phyloP scores from a whole-genome alignment of 2,329 filamentous ascomycete genomes.

The Didymella sp. region DNA sequence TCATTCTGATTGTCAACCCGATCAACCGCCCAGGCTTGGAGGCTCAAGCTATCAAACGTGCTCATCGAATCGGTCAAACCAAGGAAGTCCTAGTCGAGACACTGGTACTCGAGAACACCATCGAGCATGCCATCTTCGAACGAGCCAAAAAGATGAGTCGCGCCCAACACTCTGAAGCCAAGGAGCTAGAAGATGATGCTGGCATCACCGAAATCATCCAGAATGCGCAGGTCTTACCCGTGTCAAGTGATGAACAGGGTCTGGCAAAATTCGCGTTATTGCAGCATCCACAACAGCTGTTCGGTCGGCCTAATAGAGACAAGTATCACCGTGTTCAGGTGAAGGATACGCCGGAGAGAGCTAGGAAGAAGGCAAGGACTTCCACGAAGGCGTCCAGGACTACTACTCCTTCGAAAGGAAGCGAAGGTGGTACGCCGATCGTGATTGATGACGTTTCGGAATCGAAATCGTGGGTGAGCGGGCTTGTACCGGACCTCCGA shows the following conservation, averaged over 20 bases:
- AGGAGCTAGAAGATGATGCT: constrained; percentile 64
- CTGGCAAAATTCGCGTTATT: constrained; percentile 53
- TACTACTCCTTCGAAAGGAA: not conserved
- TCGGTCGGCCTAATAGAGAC: constrained; percentile 48
- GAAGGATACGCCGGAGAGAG: constrained; percentile 25
- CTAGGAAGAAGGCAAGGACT: constrained; percentile 29
- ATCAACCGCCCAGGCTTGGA: constrained; percentile 85
- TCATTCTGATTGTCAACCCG: constrained; percentile 89
- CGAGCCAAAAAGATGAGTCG: constrained; percentile 77
- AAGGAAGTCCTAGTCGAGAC: constrained; percentile 85
- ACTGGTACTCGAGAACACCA: constrained; percentile 76
- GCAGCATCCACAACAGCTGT: constrained; percentile 53
- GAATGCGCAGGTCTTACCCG: constrained; percentile 58
- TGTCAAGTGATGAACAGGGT: constrained; percentile 45
- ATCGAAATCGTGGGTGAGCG: not conserved
- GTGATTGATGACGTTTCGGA: not conserved
- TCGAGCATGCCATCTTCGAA: constrained; percentile 84
- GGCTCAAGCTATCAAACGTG: constrained; percentile 89
- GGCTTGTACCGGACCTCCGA: not conserved
- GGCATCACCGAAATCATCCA: constrained; percentile 67
- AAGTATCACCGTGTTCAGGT: constrained; percentile 39
- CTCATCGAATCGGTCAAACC: constrained; percentile 83
- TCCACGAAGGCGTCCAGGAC: constrained; percentile 15
- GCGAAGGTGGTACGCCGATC: not conserved
- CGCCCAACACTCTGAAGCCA: constrained; percentile 61